Conservation (phyloP, 2,329 filamentous ascomycete species). For the Purpureocillium takamizusanense region DNA sequence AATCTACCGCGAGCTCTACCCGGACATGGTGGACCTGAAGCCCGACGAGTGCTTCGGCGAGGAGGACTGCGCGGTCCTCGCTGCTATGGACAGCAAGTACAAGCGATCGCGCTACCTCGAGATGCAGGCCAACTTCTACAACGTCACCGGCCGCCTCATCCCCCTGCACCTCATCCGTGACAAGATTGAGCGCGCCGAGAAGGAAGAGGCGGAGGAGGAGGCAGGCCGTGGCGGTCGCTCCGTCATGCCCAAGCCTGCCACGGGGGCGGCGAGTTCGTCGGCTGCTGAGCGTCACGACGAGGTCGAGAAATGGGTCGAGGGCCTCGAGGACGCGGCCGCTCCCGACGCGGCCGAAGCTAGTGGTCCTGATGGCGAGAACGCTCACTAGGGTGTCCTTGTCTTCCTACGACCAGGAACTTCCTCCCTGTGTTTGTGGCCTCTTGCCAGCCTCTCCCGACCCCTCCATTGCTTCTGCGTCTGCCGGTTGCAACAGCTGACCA, state of each 20-base stretch:
- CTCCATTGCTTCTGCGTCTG: too few relatives aligned
- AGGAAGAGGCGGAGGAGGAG: constrained; percentile 1
- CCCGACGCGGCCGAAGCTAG: too few relatives aligned
- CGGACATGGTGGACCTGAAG: constrained; percentile 9
- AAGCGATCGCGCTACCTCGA: constrained; percentile 27
- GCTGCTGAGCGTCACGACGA: constrained; percentile 2
- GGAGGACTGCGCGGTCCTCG: constrained; percentile 25
- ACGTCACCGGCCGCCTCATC: constrained; percentile 31
- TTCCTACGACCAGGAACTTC: too few relatives aligned
- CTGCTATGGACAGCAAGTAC: constrained; percentile 21
- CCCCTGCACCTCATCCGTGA: constrained; percentile 25
- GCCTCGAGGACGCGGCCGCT: constrained; percentile 2
- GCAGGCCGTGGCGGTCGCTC: too few relatives aligned
- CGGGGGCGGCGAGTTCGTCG: too few relatives aligned
- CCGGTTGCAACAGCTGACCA: too few relatives aligned
- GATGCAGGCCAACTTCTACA: constrained; percentile 34
- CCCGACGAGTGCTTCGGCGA: constrained; percentile 16
- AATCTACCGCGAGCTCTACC: constrained; percentile 21
- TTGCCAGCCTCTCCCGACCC: too few relatives aligned
- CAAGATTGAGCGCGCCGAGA: constrained; percentile 21
- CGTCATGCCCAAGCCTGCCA: too few relatives aligned
- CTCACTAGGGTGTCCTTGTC: too few relatives aligned
- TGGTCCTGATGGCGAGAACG: too few relatives aligned
- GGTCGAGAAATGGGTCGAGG: constrained; percentile 12
- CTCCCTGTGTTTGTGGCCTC: too few relatives aligned